Conservation (phyloP, 495 filamentous ascomycete species). For the Clavariopsis aquatica region DNA sequence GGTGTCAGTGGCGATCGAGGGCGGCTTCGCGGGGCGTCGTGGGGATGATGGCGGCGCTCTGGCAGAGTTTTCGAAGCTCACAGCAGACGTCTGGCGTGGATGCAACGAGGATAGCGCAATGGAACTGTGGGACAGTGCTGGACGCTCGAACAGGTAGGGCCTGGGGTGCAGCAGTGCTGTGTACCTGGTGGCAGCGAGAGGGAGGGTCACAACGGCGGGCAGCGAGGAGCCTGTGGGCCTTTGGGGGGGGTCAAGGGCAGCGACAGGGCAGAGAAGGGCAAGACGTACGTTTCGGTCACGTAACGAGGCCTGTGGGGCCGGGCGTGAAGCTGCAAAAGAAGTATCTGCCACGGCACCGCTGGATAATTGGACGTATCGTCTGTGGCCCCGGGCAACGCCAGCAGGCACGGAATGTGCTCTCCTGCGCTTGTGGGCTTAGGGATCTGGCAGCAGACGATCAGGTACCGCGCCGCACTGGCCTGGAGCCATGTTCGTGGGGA, state of each 20-base stretch:
- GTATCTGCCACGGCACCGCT: slow-evolving; percentile 1
- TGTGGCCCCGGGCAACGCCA: slow-evolving; percentile 27
- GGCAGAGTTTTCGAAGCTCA: slow-evolving; percentile 10
- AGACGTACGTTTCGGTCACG: slow-evolving; percentile 9
- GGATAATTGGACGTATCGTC: slow-evolving; percentile 29
- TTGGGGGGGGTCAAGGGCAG: slow-evolving; percentile 16
- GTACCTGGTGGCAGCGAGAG: slow-evolving; percentile 38
- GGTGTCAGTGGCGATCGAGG: slow-evolving; percentile 8
- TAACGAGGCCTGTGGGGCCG: slow-evolving; percentile 25
- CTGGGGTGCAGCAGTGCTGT: slow-evolving; percentile 26
- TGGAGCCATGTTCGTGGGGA: slow-evolving; percentile 29
- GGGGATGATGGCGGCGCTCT: slow-evolving; percentile 9
- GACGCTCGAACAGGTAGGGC: slow-evolving; percentile 29
- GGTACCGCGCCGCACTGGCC: slow-evolving; percentile 31
- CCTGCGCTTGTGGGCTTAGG: slow-evolving; percentile 24
- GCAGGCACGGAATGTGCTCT: slow-evolving; percentile 28
- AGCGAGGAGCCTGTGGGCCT: slow-evolving; percentile 18
- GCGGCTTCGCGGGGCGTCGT: not conserved
- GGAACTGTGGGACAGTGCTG: slow-evolving; percentile 35
- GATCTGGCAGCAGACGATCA: slow-evolving; percentile 32
- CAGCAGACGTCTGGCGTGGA: slow-evolving; percentile 12
- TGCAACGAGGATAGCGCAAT: slow-evolving; percentile 12
- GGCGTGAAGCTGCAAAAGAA: slow-evolving; percentile 15
- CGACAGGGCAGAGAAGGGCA: slow-evolving; percentile 3
- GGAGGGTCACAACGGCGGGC: slow-evolving; percentile 14